Evolutionary conservation across 768 basidiomycete genomes (phyloP).

Genomic region (Leccinum sublutescens): DNA sequence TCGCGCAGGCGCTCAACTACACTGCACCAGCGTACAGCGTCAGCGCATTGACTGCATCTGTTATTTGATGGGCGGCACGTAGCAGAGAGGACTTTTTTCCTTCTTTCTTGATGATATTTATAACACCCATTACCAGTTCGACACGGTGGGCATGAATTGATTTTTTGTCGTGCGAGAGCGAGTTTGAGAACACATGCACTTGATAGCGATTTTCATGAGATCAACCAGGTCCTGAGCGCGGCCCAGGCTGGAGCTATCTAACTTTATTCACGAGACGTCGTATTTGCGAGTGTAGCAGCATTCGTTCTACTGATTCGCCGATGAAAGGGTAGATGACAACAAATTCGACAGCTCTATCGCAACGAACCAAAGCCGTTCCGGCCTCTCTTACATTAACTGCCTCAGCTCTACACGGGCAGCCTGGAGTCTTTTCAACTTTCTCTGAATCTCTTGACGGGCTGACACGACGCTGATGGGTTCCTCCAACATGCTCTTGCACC

Average conservation of each 20-base stretch:
- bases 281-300: background rate
- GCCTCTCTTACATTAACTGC: slow-evolving; percentile 15
- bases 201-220: background rate
- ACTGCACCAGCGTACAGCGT: slow-evolving; percentile 47
- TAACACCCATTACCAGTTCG: background rate
- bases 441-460: slow-evolving; percentile 46
- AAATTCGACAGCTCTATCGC: background rate
- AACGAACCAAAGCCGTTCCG: background rate
- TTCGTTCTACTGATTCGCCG: background rate
- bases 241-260: background rate
- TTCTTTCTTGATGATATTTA: background rate
- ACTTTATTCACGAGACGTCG: background rate
- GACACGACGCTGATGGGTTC: slow-evolving; percentile 47
- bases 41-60: slow-evolving; percentile 23
- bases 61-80: background rate
- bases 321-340: background rate
- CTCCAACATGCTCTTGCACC: slow-evolving; percentile 51
- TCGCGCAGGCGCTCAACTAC: slow-evolving; percentile 46
- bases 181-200: background rate
- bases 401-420: slow-evolving; percentile 43
- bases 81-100: background rate
- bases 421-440: slow-evolving; percentile 50
- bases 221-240: no score
- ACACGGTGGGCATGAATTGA: background rate
- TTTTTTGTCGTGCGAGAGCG: background rate